These are phyloP conservation scores for Imleria badia DNA, from an alignment of 768 basidiomycete species.

Conservation along the genomic window DNA sequence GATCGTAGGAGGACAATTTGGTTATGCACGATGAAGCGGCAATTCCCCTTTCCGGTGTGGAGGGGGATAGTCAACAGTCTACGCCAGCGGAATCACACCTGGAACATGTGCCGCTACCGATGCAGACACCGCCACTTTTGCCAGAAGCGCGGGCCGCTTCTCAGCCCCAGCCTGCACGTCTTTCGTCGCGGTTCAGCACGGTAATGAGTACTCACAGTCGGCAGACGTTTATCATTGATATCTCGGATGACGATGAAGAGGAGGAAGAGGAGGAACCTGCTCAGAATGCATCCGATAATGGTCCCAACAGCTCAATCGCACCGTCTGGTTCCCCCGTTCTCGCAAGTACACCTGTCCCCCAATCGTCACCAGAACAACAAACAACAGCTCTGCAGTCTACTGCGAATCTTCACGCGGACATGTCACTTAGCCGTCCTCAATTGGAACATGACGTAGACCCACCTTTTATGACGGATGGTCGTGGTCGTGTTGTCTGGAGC, in stretches of 20 bases:
- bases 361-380: slow-evolving; percentile 1
- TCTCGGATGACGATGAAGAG: slow-evolving; percentile 31
- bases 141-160: slow-evolving; percentile 9
- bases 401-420: slow-evolving; percentile 1
- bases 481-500: slow-evolving; percentile 56
- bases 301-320: not conserved
- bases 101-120: not conserved
- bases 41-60: not conserved
- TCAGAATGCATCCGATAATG: not conserved
- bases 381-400: not conserved
- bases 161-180: slow-evolving; percentile 4
- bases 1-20: slow-evolving; percentile 16
- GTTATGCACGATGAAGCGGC: slow-evolving; percentile 5
- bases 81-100: slow-evolving; percentile 1
- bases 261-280: slow-evolving; percentile 21
- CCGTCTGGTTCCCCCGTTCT: not conserved
- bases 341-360: not conserved
- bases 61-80: slow-evolving; percentile 1
- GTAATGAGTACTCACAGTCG: slow-evolving; percentile 20
- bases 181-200: slow-evolving; percentile 29
- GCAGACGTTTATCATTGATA: slow-evolving; percentile 33
- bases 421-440: slow-evolving; percentile 12
- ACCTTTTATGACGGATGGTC: slow-evolving; percentile 63
- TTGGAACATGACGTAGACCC: slow-evolving; percentile 41
- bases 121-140: not conserved